These are phyloP conservation scores for Oryza nivara DNA, from an alignment of 176 grass and related monocot species.

Conservation along the genomic window DNA sequence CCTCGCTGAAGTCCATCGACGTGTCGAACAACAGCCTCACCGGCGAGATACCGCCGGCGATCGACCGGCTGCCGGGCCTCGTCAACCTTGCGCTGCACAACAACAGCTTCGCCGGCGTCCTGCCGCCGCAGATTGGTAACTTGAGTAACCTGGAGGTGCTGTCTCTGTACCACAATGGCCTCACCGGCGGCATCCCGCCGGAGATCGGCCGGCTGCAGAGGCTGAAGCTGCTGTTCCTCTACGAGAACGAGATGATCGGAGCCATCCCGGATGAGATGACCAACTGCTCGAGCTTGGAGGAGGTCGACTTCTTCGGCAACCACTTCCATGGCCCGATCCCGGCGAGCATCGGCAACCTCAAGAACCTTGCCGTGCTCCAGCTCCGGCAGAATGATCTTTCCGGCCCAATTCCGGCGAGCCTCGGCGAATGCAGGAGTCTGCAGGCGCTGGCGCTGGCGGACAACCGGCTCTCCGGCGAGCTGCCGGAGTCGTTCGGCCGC, in stretches of 20 bases:
- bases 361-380: conserved; percentile 76
- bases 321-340: conserved; percentile 72
- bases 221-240: conserved; percentile 69
- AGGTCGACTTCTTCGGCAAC: conserved; percentile 95
- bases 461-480: conserved; percentile 52
- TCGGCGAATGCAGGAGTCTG: conserved; percentile 71
- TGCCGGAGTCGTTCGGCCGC: too few species aligned
- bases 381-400: conserved; percentile 91
- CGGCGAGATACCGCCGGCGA: conserved; percentile 47
- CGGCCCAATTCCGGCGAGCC: conserved; percentile 72
- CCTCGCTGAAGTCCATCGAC: conserved; percentile 62
- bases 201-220: conserved; percentile 73
- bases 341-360: conserved; percentile 70
- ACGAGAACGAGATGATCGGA: conserved; percentile 93
- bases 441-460: conserved; percentile 82
- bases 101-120: conserved; percentile 68
- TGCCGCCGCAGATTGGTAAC: conserved; percentile 67
- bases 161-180: conserved; percentile 84
- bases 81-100: conserved; percentile 86
- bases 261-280: conserved; percentile 67
- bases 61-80: conserved; percentile 64
- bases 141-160: conserved; percentile 77
- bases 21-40: conserved; percentile 78
- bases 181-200: conserved; percentile 59
- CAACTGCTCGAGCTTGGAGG: conserved; percentile 80